phyloP scores from a whole-genome alignment of 441 rosid genomes.

The Codiaeum variegatum region DNA sequence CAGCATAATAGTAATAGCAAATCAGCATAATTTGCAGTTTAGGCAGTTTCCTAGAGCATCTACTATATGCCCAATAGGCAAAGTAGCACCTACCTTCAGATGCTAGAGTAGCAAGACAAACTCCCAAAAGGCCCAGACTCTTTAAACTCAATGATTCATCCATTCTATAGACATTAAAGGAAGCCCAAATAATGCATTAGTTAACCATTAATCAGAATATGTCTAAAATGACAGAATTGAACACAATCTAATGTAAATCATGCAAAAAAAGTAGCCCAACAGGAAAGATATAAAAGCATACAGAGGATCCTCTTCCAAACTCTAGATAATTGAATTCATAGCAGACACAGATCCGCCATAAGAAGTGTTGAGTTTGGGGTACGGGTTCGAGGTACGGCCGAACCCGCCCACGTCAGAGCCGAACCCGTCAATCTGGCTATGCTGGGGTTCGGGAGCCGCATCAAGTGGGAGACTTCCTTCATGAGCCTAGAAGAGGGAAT shows the following conservation, averaged over 20 bases:
- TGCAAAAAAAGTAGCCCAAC: not conserved
- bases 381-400: no score
- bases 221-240: not conserved
- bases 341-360: slow-evolving; percentile 10
- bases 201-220: no score
- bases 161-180: slow-evolving; percentile 46
- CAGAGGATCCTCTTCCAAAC: slow-evolving; percentile 60
- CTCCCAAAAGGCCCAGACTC: slow-evolving; percentile 74
- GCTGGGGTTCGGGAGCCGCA: no score
- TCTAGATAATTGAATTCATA: slow-evolving; percentile 30
- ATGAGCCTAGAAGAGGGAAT: no score
- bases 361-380: no score
- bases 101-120: slow-evolving; percentile 77
- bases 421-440: no score
- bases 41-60: slow-evolving; percentile 1
- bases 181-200: slow-evolving; percentile 5
- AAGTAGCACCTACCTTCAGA: slow-evolving; percentile 43
- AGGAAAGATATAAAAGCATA: slow-evolving; percentile 41
- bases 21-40: not conserved
- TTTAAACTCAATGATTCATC: slow-evolving; percentile 65
- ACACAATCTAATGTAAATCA: not conserved
- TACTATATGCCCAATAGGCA: not conserved
- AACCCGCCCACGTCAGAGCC: no score
- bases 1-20: not conserved
- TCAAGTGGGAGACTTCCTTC: no score